Conservation (phyloP, 164 flowering plant species). For the Magnolia kwangsiensis region DNA sequence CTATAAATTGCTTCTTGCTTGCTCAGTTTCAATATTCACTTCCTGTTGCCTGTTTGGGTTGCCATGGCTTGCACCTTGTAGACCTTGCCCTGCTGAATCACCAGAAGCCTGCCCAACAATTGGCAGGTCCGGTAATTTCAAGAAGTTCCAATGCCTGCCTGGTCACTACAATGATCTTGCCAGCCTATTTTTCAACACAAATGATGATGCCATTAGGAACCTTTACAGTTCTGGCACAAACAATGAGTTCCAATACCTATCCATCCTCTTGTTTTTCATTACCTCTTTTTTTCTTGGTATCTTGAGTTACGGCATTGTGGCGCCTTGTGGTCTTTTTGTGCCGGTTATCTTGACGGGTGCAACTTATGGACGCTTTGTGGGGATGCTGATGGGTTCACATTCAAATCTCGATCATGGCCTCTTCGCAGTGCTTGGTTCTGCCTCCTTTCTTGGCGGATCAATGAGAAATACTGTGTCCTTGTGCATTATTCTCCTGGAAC, state of each 20-base stretch:
- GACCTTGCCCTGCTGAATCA: constrained; percentile 63
- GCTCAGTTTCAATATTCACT: constrained; percentile 66
- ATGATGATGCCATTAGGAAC: constrained; percentile 85
- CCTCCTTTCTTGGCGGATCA: constrained; percentile 88
- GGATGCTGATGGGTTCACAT: constrained; percentile 55
- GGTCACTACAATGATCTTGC: constrained; percentile 95
- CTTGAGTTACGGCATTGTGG: constrained; percentile 75
- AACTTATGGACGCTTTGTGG: constrained; percentile 80
- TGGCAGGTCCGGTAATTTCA: constrained; percentile 89
- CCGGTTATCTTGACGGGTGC: constrained; percentile 90
- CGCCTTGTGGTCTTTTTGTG: constrained; percentile 81
- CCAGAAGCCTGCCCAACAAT: constrained; percentile 82
- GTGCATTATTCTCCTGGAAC: constrained; percentile 74
- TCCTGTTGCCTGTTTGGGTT: constrained; percentile 81
- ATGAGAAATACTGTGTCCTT: constrained; percentile 90
- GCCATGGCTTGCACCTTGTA: constrained; percentile 86
- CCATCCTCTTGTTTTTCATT: constrained; percentile 63
- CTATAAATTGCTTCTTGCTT: constrained; percentile 66
- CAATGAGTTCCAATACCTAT: constrained; percentile 52
- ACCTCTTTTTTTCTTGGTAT: constrained; percentile 69
- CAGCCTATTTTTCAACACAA: constrained; percentile 87
- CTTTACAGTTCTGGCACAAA: constrained; percentile 73
- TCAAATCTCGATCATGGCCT: constrained; percentile 73
- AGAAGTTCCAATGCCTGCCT: constrained; percentile 80
- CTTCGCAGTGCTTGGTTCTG: constrained; percentile 86